phyloP scores from a whole-genome alignment of 495 filamentous ascomycete genomes.

The Lepraria neglecta region DNA sequence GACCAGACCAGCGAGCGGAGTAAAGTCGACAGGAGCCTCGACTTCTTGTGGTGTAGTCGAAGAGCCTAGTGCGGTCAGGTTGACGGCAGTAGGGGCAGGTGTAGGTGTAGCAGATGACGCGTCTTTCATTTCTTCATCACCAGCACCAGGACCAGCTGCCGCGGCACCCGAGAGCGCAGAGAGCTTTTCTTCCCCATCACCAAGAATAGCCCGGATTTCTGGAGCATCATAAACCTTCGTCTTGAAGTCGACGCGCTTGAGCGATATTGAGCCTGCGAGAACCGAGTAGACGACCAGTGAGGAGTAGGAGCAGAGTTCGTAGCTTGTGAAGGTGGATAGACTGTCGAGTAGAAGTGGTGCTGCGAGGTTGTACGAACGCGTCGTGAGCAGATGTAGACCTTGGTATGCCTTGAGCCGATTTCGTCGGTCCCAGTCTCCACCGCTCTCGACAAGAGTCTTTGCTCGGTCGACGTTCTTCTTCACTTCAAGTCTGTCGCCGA shows the following conservation, averaged over 20 bases:
- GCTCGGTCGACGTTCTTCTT: conserved; percentile 92
- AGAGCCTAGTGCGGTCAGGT: conserved; percentile 72
- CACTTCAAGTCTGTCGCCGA: conserved; percentile 80
- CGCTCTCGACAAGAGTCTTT: conserved; percentile 80
- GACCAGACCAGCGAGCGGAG: conserved; percentile 77
- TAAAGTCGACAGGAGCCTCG: conserved; percentile 72
- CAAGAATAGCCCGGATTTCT: conserved; percentile 93
- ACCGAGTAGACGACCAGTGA: conserved; percentile 92
- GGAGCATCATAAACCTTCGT: conserved; percentile 96
- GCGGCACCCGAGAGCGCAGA: conserved; percentile 69
- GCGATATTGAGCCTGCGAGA: conserved; percentile 84
- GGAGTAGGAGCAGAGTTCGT: conserved; percentile 94
- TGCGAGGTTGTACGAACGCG: conserved; percentile 79
- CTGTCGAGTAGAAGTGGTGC: conserved; percentile 93
- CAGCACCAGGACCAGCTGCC: conserved; percentile 69
- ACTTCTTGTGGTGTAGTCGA: conserved; percentile 58
- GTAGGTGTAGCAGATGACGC: conserved; percentile 49
- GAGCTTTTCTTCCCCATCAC: conserved; percentile 78
- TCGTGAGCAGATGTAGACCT: conserved; percentile 84
- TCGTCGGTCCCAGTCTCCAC: conserved; percentile 96
- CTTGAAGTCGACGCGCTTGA: conserved; percentile 98
- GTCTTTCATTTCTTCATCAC: conserved; percentile 76
- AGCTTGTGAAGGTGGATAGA: conserved; percentile 96
- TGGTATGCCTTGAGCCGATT: conserved; percentile 98
- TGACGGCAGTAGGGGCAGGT: conserved; percentile 61